phyloP scores from a whole-genome alignment of 305 asterid genomes.

The Salvia sclarea region DNA sequence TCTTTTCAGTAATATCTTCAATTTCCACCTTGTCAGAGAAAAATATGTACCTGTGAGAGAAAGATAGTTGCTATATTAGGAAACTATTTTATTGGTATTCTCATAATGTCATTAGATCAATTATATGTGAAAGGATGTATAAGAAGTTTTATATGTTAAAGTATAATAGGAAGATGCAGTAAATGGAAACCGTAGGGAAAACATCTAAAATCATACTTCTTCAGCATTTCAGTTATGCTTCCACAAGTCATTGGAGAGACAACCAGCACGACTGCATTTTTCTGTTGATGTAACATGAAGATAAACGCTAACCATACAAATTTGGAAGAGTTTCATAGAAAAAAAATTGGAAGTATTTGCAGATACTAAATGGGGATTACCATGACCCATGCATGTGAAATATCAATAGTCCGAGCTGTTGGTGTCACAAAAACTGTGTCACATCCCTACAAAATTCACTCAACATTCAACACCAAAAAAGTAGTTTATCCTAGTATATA shows the following conservation, averaged over 20 bases:
- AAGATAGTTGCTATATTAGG: conserved; percentile 13
- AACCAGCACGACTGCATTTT: conserved; percentile 77
- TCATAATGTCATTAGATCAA: neutral
- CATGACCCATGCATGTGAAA: conserved; percentile 67
- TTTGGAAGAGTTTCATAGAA: conserved; percentile 19
- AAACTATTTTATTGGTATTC: neutral
- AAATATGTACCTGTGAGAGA: conserved; percentile 74
- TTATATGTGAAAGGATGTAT: neutral
- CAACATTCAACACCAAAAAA: conserved; percentile 28
- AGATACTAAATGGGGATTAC: conserved; percentile 37
- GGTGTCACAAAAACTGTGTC: conserved; percentile 94
- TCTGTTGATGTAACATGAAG: conserved; percentile 54
- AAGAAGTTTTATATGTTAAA: neutral
- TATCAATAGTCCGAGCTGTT: conserved; percentile 91
- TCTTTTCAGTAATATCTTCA: conserved; percentile 75
- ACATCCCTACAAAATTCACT: conserved; percentile 65
- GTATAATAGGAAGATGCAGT: conserved; percentile 18
- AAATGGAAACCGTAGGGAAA: conserved; percentile 28
- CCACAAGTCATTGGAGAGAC: conserved; percentile 76
- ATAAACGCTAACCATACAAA: conserved; percentile 16
- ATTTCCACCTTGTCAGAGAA: conserved; percentile 91
- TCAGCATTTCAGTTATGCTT: conserved; percentile 71
- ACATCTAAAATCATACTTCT: conserved; percentile 59
- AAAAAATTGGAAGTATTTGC: conserved; percentile 25
- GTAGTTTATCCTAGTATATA: conserved; percentile 17